Conservation (phyloP, 768 basidiomycete genomes). For the Tulasnella sp. region DNA sequence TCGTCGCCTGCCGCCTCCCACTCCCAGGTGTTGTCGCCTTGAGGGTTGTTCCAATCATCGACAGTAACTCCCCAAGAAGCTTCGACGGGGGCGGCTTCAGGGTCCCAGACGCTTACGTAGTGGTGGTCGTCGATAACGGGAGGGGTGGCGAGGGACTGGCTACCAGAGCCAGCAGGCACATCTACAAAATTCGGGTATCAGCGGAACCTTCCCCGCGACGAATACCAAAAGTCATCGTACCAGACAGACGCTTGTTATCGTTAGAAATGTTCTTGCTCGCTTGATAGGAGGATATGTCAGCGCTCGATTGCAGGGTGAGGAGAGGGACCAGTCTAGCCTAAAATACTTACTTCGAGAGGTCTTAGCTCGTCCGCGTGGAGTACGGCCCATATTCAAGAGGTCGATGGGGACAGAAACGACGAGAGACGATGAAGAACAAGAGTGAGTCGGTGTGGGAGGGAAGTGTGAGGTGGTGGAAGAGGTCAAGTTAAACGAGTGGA, state of each 20-base stretch:
- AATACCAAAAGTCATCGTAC: neutral
- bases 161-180: neutral
- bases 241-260: neutral
- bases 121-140: neutral
- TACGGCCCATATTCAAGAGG: neutral
- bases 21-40: constrained; percentile 10
- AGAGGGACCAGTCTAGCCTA: constrained; percentile 2
- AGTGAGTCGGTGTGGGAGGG: neutral
- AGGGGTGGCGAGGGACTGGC: neutral
- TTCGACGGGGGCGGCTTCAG: neutral
- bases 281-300: neutral
- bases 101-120: neutral
- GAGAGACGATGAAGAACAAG: neutral
- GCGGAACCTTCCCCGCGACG: neutral
- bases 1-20: constrained; percentile 16
- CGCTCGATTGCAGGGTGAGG: neutral
- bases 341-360: neutral
- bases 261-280: neutral
- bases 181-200: neutral
- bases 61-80: neutral
- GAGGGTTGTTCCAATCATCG: neutral
- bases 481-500: neutral
- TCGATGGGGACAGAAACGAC: neutral
- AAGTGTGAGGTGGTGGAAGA: constrained; percentile 1
- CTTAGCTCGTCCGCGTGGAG: neutral